Evolutionary conservation across 805 yeast genomes (phyloP), one percentile per base, ranked within the genome.

Genomic region (Kregervanrija delftensis): DNA sequence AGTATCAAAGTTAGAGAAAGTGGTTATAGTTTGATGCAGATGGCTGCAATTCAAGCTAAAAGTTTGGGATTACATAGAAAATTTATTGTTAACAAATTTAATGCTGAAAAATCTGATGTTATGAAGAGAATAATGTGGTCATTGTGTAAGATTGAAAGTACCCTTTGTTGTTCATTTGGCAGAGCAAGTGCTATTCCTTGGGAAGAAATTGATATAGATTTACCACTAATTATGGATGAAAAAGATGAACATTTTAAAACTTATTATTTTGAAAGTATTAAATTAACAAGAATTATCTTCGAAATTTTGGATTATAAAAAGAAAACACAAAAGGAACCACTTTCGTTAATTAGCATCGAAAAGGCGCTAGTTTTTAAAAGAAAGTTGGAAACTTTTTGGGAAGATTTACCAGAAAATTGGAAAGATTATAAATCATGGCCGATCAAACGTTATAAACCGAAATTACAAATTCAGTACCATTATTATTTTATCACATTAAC

Each of bases 11-110:
- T 70, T 35, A 63, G 77, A 46, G 79, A 74, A 46, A 66, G 73
- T 41, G 73, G 75, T 0, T 74, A 73, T 66, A 68, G 72, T 48
- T 48, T 74, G 39, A 57, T 72, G 55, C 73, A 74, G 37, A 46
- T 72, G 38, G 77, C 78, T 8, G 64, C 72, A 1, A 60, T 74
- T 42, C 79, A 74, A 54, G 67, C 73, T 1, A 63, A 68, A 30
- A 64, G 76, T n/a, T 54, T 74, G n/a, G 79, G 79, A 0, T 54
- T 73, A 3, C 76, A 74, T 51, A 60, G 72, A 42, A 64, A 60
- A 39, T 56, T 66, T 30, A 65, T 66, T 31, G 66, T 64, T 8
- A 55, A 60, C 40, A 65, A 63, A 45, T 65, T 65, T 40, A 58
- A 54, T 30, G 54, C 48, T 30, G 63, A 57, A n/a, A 61, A 60